These are phyloP conservation scores for Phycomyces nitens DNA, from an alignment of 192 early-diverging fungal genomes.

Conservation along the genomic window DNA sequence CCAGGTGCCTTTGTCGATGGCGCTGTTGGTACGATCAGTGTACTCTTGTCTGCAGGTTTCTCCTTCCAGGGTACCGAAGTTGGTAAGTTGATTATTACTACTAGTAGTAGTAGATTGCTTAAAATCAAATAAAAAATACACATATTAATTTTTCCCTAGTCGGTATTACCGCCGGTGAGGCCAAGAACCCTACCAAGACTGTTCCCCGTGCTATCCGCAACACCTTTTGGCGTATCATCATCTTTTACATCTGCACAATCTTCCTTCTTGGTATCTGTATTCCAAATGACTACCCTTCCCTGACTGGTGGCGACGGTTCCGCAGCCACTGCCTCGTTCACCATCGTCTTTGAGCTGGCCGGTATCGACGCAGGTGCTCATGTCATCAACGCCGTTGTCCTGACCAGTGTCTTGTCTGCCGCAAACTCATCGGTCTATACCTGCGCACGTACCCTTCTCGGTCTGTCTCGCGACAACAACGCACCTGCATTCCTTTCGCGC, in stretches of 20 bases:
- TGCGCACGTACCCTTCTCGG: constrained; percentile 73
- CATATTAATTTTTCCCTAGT: constrained; percentile 32
- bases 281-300: constrained; percentile 52
- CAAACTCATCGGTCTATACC: constrained; percentile 81
- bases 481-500: constrained; percentile 56
- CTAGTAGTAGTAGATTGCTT: no score
- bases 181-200: constrained; percentile 75
- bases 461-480: constrained; percentile 68
- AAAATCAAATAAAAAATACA: background rate
- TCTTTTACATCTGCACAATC: constrained; percentile 80
- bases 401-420: constrained; percentile 59
- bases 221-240: constrained; percentile 79
- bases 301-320: constrained; percentile 39
- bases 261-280: constrained; percentile 79
- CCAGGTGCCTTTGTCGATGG: constrained; percentile 60
- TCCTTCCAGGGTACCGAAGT: constrained; percentile 86
- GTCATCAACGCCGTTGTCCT: constrained; percentile 66
- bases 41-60: constrained; percentile 73
- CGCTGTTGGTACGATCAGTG: constrained; percentile 56
- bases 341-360: constrained; percentile 54
- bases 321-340: constrained; percentile 62
- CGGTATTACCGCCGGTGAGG: constrained; percentile 87
- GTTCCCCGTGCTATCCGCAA: constrained; percentile 68
- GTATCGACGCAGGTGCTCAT: constrained; percentile 55
- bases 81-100: constrained; percentile 16